Conservation (phyloP, 1,139 yeast genomes). For the Meyerozyma sp. region DNA sequence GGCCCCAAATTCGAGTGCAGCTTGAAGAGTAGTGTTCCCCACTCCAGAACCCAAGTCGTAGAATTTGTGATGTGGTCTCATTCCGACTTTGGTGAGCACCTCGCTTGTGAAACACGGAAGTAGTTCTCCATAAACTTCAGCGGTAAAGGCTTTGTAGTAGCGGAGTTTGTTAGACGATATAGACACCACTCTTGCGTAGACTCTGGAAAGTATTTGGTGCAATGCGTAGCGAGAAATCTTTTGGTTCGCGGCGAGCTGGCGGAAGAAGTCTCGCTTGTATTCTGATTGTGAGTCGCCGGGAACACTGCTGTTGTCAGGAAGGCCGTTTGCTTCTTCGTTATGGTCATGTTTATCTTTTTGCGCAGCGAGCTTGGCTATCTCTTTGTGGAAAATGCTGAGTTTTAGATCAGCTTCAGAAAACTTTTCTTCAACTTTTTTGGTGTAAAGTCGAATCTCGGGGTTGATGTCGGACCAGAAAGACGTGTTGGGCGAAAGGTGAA, state of each 20-base stretch:
- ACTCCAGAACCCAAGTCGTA: conserved; percentile 93
- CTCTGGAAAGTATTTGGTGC: conserved; percentile 66
- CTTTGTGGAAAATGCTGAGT: neutral
- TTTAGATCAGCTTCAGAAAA: neutral
- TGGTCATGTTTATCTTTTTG: no score
- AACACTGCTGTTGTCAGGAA: neutral
- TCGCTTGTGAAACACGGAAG: conserved; percentile 72
- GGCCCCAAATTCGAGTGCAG: conserved; percentile 83
- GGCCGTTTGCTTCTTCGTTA: neutral
- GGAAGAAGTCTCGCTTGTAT: conserved; percentile 19
- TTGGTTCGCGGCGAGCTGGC: conserved; percentile 24
- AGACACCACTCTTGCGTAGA: conserved; percentile 73
- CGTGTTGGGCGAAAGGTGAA: conserved; percentile 25
- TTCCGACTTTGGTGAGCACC: conserved; percentile 59
- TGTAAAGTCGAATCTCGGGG: neutral
- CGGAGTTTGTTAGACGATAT: conserved; percentile 64
- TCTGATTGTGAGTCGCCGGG: neutral
- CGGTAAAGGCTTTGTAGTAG: conserved; percentile 80
- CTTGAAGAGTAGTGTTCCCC: conserved; percentile 87
- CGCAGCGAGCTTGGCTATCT: neutral
- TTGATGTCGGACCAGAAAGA: neutral
- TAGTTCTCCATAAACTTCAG: conserved; percentile 87
- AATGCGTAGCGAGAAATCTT: conserved; percentile 52
- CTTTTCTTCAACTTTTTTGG: neutral
- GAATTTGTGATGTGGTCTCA: conserved; percentile 52